phyloP scores from a whole-genome alignment of 164 flowering plant species.

The Magnolia sinica region DNA sequence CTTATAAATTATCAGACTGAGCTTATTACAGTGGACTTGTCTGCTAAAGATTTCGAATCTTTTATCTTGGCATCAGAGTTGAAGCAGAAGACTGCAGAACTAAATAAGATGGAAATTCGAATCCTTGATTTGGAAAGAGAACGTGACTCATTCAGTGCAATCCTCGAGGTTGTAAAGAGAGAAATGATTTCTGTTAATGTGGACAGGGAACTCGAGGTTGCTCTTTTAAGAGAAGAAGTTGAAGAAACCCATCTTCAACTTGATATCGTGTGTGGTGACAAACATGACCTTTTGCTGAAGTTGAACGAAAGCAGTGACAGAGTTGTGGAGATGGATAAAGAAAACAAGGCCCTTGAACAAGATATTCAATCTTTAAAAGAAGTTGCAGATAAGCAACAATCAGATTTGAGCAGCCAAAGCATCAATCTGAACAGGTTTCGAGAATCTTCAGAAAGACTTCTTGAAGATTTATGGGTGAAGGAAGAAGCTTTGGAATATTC shows the following conservation, averaged over 20 bases:
- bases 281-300: slow-evolving; percentile 24
- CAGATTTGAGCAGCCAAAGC: slow-evolving; percentile 3
- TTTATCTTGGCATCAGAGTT: slow-evolving; percentile 49
- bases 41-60: slow-evolving; percentile 57
- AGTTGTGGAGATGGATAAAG: slow-evolving; percentile 26
- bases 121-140: slow-evolving; percentile 31
- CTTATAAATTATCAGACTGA: slow-evolving; percentile 39
- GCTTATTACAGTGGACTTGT: slow-evolving; percentile 27
- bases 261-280: slow-evolving; percentile 7
- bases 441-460: slow-evolving; percentile 14
- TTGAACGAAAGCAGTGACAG: slow-evolving; percentile 23
- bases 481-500: slow-evolving; percentile 38
- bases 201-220: slow-evolving; percentile 42
- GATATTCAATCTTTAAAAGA: slow-evolving; percentile 36
- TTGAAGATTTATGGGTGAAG: slow-evolving; percentile 29
- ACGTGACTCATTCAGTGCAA: slow-evolving; percentile 14
- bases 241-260: slow-evolving; percentile 17
- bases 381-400: slow-evolving; percentile 14
- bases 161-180: slow-evolving; percentile 39
- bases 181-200: slow-evolving; percentile 41
- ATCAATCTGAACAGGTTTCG: background rate
- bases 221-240: slow-evolving; percentile 27
- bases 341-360: slow-evolving; percentile 24
- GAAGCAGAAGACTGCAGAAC: slow-evolving; percentile 13
- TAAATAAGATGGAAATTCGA: slow-evolving; percentile 29